Percentiles rank a stretch among this genome's conserved stretches.
Conservation (phyloP, 371 early-diverging fungal genomes). For the Funneliformis caledonium region DNA sequence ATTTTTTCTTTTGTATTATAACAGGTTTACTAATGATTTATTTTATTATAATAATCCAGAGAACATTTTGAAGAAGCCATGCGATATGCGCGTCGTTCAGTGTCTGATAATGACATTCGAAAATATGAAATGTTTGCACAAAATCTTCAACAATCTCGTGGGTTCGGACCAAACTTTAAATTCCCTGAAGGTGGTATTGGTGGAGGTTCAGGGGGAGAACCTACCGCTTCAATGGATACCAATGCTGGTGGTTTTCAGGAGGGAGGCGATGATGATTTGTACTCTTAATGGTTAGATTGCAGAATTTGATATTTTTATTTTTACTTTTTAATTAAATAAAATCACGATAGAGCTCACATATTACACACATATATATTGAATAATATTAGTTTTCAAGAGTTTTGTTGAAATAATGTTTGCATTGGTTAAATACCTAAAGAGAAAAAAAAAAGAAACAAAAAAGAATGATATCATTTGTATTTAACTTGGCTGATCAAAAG, state of each 20-base stretch:
- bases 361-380: too few species aligned
- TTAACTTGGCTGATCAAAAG: too few species aligned
- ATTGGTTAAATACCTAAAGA: not conserved
- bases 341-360: too few species aligned
- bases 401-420: too few species aligned
- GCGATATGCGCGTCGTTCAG: slow-evolving; percentile 96
- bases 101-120: slow-evolving; percentile 96
- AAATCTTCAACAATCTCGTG: slow-evolving; percentile 92
- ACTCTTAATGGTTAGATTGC: slow-evolving; percentile 48
- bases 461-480: too few species aligned
- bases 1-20: not conserved
- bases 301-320: not conserved
- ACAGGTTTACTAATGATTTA: slow-evolving; percentile 21
- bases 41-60: slow-evolving; percentile 35
- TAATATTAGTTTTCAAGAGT: too few species aligned
- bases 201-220: slow-evolving; percentile 50
- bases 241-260: slow-evolving; percentile 56
- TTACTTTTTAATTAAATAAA: too few species aligned
- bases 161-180: slow-evolving; percentile 87
- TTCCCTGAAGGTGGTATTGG: slow-evolving; percentile 85
- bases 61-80: slow-evolving; percentile 99
- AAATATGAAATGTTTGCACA: slow-evolving; percentile 99
- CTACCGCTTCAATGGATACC: slow-evolving; percentile 40
- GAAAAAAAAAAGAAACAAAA: too few species aligned
- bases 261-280: slow-evolving; percentile 61